Conservation (phyloP, 129 eudicot species). For the Glebionis coronaria region DNA sequence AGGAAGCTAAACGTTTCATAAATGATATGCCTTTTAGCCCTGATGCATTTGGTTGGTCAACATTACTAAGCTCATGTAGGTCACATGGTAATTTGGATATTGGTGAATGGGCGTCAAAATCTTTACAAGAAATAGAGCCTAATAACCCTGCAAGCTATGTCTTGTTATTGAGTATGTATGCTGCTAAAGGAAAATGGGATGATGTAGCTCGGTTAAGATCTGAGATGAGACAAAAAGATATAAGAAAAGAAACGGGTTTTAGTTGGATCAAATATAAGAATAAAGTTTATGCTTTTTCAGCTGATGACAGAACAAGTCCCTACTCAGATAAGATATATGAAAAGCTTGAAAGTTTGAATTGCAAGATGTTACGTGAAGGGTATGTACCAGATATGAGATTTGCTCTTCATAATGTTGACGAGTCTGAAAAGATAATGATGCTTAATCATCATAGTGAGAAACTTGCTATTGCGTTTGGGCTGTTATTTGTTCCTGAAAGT, state of each 20-base stretch:
- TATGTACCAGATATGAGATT: constrained; percentile 75
- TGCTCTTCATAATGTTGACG: constrained; percentile 77
- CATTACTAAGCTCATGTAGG: constrained; percentile 82
- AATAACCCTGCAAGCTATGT: constrained; percentile 85
- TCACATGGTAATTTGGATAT: constrained; percentile 55
- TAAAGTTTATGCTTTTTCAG: constrained; percentile 80
- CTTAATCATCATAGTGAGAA: constrained; percentile 91
- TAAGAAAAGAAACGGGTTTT: constrained; percentile 78
- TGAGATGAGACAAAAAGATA: constrained; percentile 73
- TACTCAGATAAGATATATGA: constrained; percentile 59
- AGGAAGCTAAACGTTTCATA: constrained; percentile 64
- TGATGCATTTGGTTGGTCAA: constrained; percentile 77
- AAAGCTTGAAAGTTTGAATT: constrained; percentile 56
- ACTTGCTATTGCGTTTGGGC: constrained; percentile 93
- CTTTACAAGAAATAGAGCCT: constrained; percentile 73
- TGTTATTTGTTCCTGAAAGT: constrained; percentile 62
- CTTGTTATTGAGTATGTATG: constrained; percentile 70
- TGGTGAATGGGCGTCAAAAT: constrained; percentile 89
- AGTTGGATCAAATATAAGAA: constrained; percentile 94
- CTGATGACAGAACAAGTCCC: constrained; percentile 79
- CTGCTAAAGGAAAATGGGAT: constrained; percentile 72
- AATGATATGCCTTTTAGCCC: constrained; percentile 69
- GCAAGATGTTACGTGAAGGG: constrained; percentile 66
- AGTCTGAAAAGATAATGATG: constrained; percentile 65
- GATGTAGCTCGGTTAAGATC: constrained; percentile 71